Evolutionary conservation across 306 rosid genomes (phyloP), one percentile per base, ranked within the genome.

Genomic region (Geum urbanum): DNA sequence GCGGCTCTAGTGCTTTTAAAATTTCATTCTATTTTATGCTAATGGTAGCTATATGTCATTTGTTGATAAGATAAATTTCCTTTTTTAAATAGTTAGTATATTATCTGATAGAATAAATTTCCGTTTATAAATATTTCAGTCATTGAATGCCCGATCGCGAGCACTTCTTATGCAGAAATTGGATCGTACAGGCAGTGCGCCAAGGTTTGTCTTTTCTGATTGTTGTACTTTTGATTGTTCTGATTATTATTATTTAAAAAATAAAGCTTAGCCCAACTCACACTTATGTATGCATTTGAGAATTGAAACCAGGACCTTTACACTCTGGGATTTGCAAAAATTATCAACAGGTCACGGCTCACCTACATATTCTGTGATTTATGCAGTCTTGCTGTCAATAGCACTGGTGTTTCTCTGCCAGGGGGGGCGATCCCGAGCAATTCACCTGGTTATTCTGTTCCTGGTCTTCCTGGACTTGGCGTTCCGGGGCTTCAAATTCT

Each of bases 101-200:
- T 61, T 40, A n/a, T 62, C 48, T 59, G 45, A 59, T 7, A 37
- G 37, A 14, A 7, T 61, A 7, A 37, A 7, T 61, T 37, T 14
- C 45, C 1, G 16, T 15, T 35, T 50, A 16, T 54, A 62, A 72
- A 75, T 70, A 12, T 84, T 81, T 66, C 99, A 94, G 97, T 81
- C 96, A 27, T 67, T 89, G 63, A 88, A 94, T 72, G 96, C 97
- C 49, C 79, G 83, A 48, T 94, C 99, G 63, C 85, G 99, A 76
- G 97, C 99, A 57, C 74, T 83, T 58, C 91, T 94, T 64, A 94
- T 94, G 99, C 95, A 87, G 85, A 94, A 89, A 80, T 86, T 94
- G 88, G 97, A 94, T 81, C 97, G 97, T 14, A 85, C 91, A 78
- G 95, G 99, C 76, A 71, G 81, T 44, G 81, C 85, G 65, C 58